Base-by-base conservation (phyloP, 768 basidiomycete species). In the Plicaturopsis crispa region DNA sequence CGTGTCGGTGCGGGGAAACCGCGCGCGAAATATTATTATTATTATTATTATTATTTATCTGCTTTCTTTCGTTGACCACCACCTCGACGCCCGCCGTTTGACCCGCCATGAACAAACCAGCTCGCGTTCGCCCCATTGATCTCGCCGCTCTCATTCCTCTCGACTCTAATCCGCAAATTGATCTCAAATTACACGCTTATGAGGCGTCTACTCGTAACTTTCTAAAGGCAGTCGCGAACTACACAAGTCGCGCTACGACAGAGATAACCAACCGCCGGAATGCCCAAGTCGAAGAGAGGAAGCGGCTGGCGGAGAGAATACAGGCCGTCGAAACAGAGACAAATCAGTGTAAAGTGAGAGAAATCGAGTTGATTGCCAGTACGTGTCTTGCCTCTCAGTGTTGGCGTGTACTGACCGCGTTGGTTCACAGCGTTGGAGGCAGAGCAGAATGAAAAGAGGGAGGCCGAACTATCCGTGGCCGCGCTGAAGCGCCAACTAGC, bases 351-450 rank as follows among this genome's bases (percentile, higher is more conserved):
- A 85, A 89, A 48, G 53, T 84, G 36, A 72, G 68, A 49, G 90
- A 92, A 59, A 80, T 88, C 21, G 80, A 86, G 36, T 69, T 93
- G 39, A 69, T 88, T 2, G 72, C 75, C 40, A n/a, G 75, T 63
- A 17, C 22, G 3, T 32, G 16, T 12, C 23, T 23, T 39, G 14
- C 17, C 19, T 19, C 13, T 7, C 26, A 28, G n/a, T 33, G 17
- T 22, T 47, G 4, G 28, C 18, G 8, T 6, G n/a, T 24, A 6
- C 4, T 13, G 13, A 7, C 33, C 24, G 34, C 11, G n/a, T 32
- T n/a, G 26, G 12, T 21, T 21, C 10, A 16, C 42, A 84, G 84
- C 73, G 7, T 57, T 88, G 35, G 79, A 76, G 47, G 62, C 66
- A 38, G 86, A 88, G 52, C 75, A 79, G 41, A 78, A 82, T 39